Percentiles rank a stretch among this genome's conserved stretches.
Evolutionary conservation across 208 protist genomes (phyloP).

Genomic region (Crithidia sp.): DNA sequence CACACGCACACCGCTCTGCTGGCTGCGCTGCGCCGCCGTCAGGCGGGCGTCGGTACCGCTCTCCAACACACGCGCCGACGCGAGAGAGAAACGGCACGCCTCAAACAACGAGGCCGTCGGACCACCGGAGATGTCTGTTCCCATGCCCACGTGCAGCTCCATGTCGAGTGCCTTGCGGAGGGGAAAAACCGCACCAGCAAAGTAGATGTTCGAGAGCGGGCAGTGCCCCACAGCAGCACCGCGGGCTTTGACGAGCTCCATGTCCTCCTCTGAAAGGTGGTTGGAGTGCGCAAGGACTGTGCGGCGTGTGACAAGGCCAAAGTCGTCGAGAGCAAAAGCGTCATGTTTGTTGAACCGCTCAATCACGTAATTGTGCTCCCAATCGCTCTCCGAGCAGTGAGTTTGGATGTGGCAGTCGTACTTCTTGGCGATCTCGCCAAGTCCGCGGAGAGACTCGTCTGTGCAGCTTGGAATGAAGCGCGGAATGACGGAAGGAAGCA

Average conservation of each 20-base stretch:
- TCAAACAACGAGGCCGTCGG: slow-evolving; percentile 86
- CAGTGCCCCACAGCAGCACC: slow-evolving; percentile 89
- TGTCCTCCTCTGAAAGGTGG: slow-evolving; percentile 86
- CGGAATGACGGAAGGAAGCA: slow-evolving; percentile 90
- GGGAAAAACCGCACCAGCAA: slow-evolving; percentile 77
- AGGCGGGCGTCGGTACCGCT: slow-evolving; percentile 53
- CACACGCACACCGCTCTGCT: slow-evolving; percentile 30
- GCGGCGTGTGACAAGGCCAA: slow-evolving; percentile 81
- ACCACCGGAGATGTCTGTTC: slow-evolving; percentile 95
- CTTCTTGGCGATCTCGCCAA: slow-evolving; percentile 75
- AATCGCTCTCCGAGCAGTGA: slow-evolving; percentile 82
- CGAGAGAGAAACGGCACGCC: slow-evolving; percentile 76
- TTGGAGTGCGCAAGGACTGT: slow-evolving; percentile 92
- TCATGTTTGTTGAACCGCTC: slow-evolving; percentile 88
- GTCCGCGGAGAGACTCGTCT: slow-evolving; percentile 72
- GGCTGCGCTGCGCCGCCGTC: slow-evolving; percentile 31
- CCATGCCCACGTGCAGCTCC: slow-evolving; percentile 89
- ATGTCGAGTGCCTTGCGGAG: slow-evolving; percentile 63
- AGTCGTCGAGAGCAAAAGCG: slow-evolving; percentile 80
- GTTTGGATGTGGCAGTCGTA: slow-evolving; percentile 81
- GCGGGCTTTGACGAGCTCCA: slow-evolving; percentile 61
- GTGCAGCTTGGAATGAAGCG: slow-evolving; percentile 95
- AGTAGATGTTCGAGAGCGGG: slow-evolving; percentile 93
- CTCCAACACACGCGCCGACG: slow-evolving; percentile 65
- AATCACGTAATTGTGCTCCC: slow-evolving; percentile 92